These are phyloP conservation scores for Zancudomyces culisetae DNA, from an alignment of 371 early-diverging fungal genomes.

Conservation along the genomic window DNA sequence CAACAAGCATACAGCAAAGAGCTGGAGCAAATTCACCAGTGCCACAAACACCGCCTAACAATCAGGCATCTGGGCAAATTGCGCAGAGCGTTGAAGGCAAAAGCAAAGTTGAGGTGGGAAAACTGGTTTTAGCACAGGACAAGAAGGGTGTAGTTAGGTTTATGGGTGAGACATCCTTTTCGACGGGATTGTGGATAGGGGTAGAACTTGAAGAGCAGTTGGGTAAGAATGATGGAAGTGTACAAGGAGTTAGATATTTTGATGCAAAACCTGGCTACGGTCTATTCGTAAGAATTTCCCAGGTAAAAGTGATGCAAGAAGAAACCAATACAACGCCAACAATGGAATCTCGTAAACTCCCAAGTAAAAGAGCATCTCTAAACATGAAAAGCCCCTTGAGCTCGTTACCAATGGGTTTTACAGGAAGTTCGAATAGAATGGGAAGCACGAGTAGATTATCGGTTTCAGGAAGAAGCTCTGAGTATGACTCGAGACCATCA, in stretches of 20 bases:
- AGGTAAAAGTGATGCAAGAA: conserved; percentile 20
- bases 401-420: not conserved
- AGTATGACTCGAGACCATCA: not conserved
- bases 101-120: conserved; percentile 7
- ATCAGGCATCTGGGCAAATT: no score
- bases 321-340: not conserved
- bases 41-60: no score
- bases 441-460: no score
- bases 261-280: conserved; percentile 43
- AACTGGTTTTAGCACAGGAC: conserved; percentile 32
- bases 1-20: no score
- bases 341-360: not conserved
- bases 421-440: not conserved
- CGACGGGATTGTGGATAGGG: conserved; percentile 56
- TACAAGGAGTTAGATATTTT: conserved; percentile 48
- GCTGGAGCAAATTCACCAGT: no score
- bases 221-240: conserved; percentile 66
- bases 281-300: conserved; percentile 48
- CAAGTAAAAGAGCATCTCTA: not conserved
- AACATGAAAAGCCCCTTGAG: not conserved
- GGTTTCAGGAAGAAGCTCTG: not conserved
- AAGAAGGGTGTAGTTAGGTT: conserved; percentile 48
- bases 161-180: conserved; percentile 42
- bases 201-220: conserved; percentile 46
- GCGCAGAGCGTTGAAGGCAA: no score